A percentile compares a stretch with the other conserved stretches of the same genome.
phyloP scores from a whole-genome alignment of 1,284 basidiomycete genomes.

The Stereum hirsutum region DNA sequence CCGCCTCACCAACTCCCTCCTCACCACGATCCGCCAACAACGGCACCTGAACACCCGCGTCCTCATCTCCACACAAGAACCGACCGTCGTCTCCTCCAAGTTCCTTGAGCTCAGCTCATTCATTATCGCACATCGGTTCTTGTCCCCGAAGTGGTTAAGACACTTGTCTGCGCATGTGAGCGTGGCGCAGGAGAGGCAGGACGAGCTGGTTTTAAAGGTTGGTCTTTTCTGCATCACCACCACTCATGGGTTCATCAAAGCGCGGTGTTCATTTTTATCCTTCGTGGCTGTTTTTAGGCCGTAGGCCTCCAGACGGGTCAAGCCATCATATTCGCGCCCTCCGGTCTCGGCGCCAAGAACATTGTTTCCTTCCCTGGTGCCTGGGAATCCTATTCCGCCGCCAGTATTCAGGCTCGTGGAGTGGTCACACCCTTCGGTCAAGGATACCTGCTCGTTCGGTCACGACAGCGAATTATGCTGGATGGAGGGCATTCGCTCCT shows the following conservation, averaged over 20 bases:
- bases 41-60: slow-evolving; percentile 23
- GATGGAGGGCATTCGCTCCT: too few species aligned
- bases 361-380: too few species aligned
- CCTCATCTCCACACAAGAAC: slow-evolving; percentile 23
- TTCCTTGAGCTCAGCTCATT: slow-evolving; percentile 20
- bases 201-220: slow-evolving; percentile 9
- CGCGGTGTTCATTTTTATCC: too few species aligned
- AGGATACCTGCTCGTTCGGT: too few species aligned
- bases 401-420: too few species aligned
- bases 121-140: slow-evolving; percentile 22
- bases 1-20: slow-evolving; percentile 20
- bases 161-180: slow-evolving; percentile 8
- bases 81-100: slow-evolving; percentile 18
- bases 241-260: too few species aligned
- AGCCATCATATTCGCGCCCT: neutral
- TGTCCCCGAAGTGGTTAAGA: slow-evolving; percentile 14
- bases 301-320: neutral
- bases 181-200: neutral
- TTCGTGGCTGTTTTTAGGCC: too few species aligned
- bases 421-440: too few species aligned
- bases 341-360: too few species aligned
- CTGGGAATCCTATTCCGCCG: too few species aligned
- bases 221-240: too few species aligned
- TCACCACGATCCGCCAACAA: slow-evolving; percentile 24
- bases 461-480: too few species aligned